Evolutionary conservation across 2,329 filamentous ascomycete species (phyloP).

Genomic region (Boeremia exigua): DNA sequence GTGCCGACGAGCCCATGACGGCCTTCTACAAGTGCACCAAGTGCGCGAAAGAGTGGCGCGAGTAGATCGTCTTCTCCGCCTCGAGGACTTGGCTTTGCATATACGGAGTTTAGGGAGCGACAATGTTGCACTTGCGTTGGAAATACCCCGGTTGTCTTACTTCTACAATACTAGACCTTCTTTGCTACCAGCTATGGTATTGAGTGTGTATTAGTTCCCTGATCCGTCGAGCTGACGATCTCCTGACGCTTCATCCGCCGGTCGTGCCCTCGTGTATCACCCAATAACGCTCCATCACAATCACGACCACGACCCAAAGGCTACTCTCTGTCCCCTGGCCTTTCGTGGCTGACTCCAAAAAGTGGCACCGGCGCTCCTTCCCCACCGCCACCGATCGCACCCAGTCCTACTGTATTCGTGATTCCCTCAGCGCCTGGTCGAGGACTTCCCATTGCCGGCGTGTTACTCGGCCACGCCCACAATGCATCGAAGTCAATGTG

Average conservation of each 20-base stretch:
- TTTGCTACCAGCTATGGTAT: neutral
- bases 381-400: slow-evolving; percentile 24
- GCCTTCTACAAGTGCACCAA: slow-evolving; percentile 75
- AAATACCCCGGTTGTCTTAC: slow-evolving; percentile 16
- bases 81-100: neutral
- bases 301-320: neutral
- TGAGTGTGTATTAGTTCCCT: neutral
- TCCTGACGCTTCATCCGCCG: neutral
- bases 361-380: slow-evolving; percentile 38
- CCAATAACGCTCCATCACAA: neutral
- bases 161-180: slow-evolving; percentile 4
- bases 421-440: slow-evolving; percentile 17
- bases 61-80: neutral
- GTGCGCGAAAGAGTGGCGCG: slow-evolving; percentile 21
- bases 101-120: slow-evolving; percentile 14
- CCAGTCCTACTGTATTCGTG: slow-evolving; percentile 27
- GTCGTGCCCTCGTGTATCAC: neutral
- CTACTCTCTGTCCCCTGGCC: slow-evolving; percentile 9
- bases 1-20: slow-evolving; percentile 98
- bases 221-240: neutral
- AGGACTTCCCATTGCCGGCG: slow-evolving; percentile 42
- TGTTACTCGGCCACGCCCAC: slow-evolving; percentile 50
- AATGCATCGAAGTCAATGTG: slow-evolving; percentile 52
- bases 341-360: slow-evolving; percentile 37
- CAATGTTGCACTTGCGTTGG: slow-evolving; percentile 2